Conservation (phyloP, 768 basidiomycete species). For the Calocybe indica region DNA sequence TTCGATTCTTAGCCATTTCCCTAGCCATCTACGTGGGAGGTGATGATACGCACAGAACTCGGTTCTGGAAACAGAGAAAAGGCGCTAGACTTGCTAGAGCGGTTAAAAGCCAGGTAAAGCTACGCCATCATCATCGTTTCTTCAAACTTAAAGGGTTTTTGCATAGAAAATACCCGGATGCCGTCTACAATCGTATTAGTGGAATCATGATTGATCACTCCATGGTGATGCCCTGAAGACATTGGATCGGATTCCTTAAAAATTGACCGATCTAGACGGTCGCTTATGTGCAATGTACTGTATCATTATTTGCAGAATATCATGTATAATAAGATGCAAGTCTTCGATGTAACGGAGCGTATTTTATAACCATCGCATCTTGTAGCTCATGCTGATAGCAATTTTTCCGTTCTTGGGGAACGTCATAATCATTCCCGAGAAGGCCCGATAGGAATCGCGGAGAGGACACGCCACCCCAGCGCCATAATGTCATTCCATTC, state of each 20-base stretch:
- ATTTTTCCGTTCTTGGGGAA: background rate
- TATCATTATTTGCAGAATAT: too few species aligned
- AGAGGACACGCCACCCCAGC: constrained; percentile 14
- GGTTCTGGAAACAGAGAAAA: constrained; percentile 66
- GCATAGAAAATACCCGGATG: constrained; percentile 65
- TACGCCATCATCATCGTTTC: background rate
- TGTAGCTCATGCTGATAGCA: background rate
- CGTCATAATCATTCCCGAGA: constrained; percentile 1
- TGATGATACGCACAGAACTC: constrained; percentile 91
- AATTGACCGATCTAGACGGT: too few species aligned
- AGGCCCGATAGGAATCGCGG: too few species aligned
- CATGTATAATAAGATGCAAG: too few species aligned
- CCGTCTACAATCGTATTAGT: constrained; percentile 74
- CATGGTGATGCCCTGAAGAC: constrained; percentile 30
- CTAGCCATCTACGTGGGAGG: constrained; percentile 90
- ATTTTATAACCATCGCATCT: background rate
- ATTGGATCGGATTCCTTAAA: background rate
- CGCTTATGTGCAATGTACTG: too few species aligned
- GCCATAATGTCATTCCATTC: constrained; percentile 16
- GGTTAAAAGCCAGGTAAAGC: constrained; percentile 66
- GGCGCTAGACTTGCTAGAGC: constrained; percentile 63
- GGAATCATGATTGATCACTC: constrained; percentile 76
- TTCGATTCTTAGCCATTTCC: constrained; percentile 3
- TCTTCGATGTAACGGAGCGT: background rate
- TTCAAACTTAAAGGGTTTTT: constrained; percentile 6